A percentile compares a stretch with the other conserved stretches of the same genome.
Conservation (phyloP, 75 land plant species). For the Azolla pinnata region DNA sequence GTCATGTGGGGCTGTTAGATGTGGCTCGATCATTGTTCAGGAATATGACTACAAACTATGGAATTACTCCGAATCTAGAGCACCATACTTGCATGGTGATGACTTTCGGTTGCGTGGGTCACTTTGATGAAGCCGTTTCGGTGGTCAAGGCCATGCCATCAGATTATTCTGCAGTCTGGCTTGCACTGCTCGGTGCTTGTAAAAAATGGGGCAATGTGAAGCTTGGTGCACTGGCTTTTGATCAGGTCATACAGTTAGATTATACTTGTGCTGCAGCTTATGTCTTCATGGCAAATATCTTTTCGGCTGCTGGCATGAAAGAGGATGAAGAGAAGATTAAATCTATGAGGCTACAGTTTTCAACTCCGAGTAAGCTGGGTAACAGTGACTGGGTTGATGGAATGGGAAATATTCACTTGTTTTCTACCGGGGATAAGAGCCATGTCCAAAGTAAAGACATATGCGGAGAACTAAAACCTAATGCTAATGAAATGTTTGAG, state of each 20-base stretch:
- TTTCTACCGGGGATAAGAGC: no score
- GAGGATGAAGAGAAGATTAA: background rate
- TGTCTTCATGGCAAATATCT: background rate
- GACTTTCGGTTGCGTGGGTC: slow-evolving; percentile 33
- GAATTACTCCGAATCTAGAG: slow-evolving; percentile 29
- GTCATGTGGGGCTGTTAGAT: background rate
- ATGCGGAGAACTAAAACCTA: no score
- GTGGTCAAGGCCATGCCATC: slow-evolving; percentile 22
- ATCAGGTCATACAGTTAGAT: slow-evolving; percentile 14
- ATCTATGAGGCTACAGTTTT: no score
- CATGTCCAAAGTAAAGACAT: no score
- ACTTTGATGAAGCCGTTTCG: slow-evolving; percentile 20
- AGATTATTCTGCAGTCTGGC: slow-evolving; percentile 42
- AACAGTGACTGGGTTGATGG: no score
- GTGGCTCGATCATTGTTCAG: background rate
- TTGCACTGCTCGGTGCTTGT: slow-evolving; percentile 45
- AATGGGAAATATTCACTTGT: no score
- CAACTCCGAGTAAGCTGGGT: no score
- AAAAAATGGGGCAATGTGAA: slow-evolving; percentile 34
- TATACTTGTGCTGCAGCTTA: background rate
- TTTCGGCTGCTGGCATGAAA: background rate
- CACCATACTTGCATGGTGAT: slow-evolving; percentile 31
- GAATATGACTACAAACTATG: slow-evolving; percentile 2
- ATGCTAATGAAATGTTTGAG: no score
- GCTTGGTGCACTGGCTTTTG: slow-evolving; percentile 30